Conservation (phyloP, 805 yeast genomes). For the Saturnispora sanitii region DNA sequence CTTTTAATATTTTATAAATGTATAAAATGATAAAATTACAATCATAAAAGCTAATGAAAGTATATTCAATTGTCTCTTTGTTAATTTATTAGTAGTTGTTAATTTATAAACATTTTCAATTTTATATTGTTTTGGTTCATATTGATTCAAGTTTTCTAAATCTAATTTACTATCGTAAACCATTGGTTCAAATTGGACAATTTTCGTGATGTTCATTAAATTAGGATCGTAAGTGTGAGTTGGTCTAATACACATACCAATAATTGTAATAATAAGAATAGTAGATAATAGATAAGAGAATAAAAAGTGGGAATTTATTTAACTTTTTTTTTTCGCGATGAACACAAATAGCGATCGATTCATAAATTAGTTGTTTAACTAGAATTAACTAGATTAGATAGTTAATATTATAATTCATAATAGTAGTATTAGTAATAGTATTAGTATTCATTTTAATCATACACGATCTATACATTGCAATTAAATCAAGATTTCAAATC, state of each 20-base stretch:
- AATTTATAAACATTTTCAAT: constrained; percentile 12
- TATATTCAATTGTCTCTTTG: not conserved
- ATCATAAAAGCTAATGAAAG: not conserved
- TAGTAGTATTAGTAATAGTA: too few relatives aligned
- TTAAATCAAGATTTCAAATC: too few relatives aligned
- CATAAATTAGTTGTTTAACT: too few relatives aligned
- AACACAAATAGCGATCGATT: too few relatives aligned
- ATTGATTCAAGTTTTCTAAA: constrained; percentile 26
- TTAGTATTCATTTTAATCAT: too few relatives aligned
- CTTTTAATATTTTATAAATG: too few relatives aligned
- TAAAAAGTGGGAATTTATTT: not conserved
- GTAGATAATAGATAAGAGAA: not conserved
- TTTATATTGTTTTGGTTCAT: constrained; percentile 23
- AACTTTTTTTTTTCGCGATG: not conserved
- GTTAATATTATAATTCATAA: too few relatives aligned
- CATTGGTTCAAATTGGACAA: constrained; percentile 17
- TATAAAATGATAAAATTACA: not conserved
- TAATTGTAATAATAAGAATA: not conserved
- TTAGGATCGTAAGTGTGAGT: constrained; percentile 5
- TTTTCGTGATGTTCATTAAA: not conserved
- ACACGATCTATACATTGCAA: too few relatives aligned
- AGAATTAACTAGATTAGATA: too few relatives aligned
- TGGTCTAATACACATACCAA: constrained; percentile 5
- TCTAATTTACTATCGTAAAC: constrained; percentile 25
- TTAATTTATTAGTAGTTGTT: not conserved